Base-by-base conservation (phyloP, 768 basidiomycete species). In the Suillus discolor region DNA sequence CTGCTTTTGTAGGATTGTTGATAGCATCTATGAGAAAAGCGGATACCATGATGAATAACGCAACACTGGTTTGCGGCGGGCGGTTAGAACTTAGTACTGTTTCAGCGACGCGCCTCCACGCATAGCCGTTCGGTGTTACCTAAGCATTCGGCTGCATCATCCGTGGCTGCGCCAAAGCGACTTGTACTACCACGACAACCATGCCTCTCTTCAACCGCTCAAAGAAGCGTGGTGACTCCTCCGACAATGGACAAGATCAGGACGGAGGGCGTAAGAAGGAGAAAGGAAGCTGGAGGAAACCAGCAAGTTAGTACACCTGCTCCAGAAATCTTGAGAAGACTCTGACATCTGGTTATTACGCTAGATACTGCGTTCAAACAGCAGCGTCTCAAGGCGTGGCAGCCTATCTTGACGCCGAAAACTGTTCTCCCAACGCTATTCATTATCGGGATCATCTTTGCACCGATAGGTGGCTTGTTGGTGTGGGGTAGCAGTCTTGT, bases 301-400 rank as follows among this genome's bases (percentile, higher is more conserved):
- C 94, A 67, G 94, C 94, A 57, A 95, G 93, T 92, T 71, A 70
- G 91, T 68, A 49, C 25, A 57, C 53, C 55, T 54, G 34, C 36
- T 28, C 42, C 53, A 60, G 28, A 31, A 63, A 66, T 55, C 66
- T 57, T 62, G 41, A 25, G 68, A 71, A 66, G 49, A 53, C 71
- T 69, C 64, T 65, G 34, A 62, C 23, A 6, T 54, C 59, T 77
- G 4, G 3, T 60, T 42, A 42, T 25, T 42, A 18, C 28, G 2
- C 41, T 60, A 97, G 95, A 98, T 79, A 98, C 96, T 66, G 97
- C 96, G 47, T 98, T 97, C 87, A 99, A 97, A 81, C 97, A 99
- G 78, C 97, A 99, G 79, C 92, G 97, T 64, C 87, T 99, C 75
- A 99, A 98, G 82, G 97, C 97, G 74, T 99, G 97, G 97, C 97